Conservation (phyloP, 2,329 filamentous ascomycete species). For the Diaporthe capsici region DNA sequence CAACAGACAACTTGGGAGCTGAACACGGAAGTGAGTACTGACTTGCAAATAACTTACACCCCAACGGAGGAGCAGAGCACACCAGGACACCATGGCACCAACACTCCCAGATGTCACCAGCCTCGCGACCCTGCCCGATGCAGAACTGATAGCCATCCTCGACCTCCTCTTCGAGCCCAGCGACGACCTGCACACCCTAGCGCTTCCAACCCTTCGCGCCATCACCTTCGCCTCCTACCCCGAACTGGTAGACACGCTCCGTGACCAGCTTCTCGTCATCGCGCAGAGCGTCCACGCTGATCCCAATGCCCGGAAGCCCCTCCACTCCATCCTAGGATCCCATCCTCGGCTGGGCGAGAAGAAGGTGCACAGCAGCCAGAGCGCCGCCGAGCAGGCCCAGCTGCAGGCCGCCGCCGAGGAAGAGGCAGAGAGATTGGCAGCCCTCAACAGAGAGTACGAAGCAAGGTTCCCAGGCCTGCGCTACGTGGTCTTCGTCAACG, state of each 20-base stretch:
- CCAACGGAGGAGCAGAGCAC: neutral
- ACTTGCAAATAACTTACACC: neutral
- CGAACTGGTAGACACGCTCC: constrained; percentile 77
- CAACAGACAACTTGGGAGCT: neutral
- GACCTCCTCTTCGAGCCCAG: constrained; percentile 91
- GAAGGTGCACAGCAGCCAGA: constrained; percentile 86
- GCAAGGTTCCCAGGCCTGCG: constrained; percentile 82
- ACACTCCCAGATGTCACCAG: constrained; percentile 70
- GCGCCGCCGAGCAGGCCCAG: constrained; percentile 84
- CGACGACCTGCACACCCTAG: constrained; percentile 78
- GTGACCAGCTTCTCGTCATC: constrained; percentile 73
- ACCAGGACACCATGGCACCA: constrained; percentile 29
- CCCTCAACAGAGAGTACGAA: constrained; percentile 85
- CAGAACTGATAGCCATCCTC: constrained; percentile 70
- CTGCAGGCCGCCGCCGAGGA: constrained; percentile 71
- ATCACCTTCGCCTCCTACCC: constrained; percentile 75
- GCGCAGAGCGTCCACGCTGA: constrained; percentile 60
- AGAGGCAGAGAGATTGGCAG: constrained; percentile 69
- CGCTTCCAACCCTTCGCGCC: constrained; percentile 74
- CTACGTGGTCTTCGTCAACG: constrained; percentile 95
- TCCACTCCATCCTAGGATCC: constrained; percentile 82
- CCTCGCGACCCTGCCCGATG: constrained; percentile 69
- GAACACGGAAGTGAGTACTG: neutral
- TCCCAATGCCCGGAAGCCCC: constrained; percentile 63
- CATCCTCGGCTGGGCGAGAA: constrained; percentile 88